A percentile compares a stretch with the other conserved stretches of the same genome.
phyloP scores from a whole-genome alignment of 2,329 filamentous ascomycete species.

The Knufia petricola region DNA sequence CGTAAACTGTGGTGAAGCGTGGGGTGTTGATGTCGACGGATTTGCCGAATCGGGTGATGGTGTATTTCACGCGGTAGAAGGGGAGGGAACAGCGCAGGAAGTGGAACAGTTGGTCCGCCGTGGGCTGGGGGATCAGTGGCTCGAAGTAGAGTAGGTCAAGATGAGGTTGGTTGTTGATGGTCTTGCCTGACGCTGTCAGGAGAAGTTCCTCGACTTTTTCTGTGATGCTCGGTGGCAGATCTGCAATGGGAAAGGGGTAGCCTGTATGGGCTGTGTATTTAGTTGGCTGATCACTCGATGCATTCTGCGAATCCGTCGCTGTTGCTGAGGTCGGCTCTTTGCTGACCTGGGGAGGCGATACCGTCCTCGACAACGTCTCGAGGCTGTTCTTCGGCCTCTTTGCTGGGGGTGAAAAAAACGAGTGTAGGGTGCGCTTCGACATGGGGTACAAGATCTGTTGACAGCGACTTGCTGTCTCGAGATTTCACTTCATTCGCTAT shows the following conservation, averaged over 20 bases:
- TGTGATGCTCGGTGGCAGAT: slow-evolving; percentile 37
- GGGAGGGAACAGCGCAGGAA: slow-evolving; percentile 63
- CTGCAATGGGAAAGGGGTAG: slow-evolving; percentile 45
- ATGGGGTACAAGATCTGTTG: slow-evolving; percentile 11
- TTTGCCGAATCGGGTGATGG: slow-evolving; percentile 55
- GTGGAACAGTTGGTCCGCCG: slow-evolving; percentile 53
- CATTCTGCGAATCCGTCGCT: background rate
- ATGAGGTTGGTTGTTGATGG: slow-evolving; percentile 58
- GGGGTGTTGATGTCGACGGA: slow-evolving; percentile 55
- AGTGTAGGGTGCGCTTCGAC: slow-evolving; percentile 55
- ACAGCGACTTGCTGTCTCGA: background rate
- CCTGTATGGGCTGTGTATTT: slow-evolving; percentile 35
- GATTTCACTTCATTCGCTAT: too few species aligned
- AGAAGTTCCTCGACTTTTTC: slow-evolving; percentile 29
- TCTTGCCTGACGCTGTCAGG: slow-evolving; percentile 41
- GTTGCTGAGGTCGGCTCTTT: too few species aligned
- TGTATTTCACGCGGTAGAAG: slow-evolving; percentile 67
- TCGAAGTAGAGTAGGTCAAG: slow-evolving; percentile 68
- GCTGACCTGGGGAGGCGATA: background rate
- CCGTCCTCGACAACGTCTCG: background rate
- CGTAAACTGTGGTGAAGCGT: slow-evolving; percentile 54
- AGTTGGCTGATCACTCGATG: background rate
- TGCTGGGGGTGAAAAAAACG: slow-evolving; percentile 52
- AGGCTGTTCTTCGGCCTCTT: slow-evolving; percentile 32
- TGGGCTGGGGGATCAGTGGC: slow-evolving; percentile 54